Conservation (phyloP, 495 filamentous ascomycete genomes). For the Podospora sp. region DNA sequence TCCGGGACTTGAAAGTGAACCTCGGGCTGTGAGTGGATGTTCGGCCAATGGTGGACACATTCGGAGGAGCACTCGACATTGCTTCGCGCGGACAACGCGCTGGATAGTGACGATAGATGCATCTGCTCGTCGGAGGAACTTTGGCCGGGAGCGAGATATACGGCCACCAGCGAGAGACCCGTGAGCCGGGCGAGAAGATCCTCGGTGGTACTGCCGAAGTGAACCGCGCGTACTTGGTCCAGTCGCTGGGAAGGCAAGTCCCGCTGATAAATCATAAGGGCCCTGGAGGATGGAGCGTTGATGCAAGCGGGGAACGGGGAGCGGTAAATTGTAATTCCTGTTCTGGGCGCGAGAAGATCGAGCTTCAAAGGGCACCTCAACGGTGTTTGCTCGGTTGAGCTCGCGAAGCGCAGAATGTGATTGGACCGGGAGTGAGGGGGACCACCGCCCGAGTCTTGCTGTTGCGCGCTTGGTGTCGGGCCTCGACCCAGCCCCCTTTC, state of each 20-base stretch:
- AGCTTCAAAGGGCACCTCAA: not conserved
- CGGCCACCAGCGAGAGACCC: not conserved
- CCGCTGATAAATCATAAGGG: constrained; percentile 1
- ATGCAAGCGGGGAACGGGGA: not conserved
- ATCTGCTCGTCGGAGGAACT: no score
- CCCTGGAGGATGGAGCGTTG: not conserved
- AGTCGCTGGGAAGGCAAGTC: not conserved
- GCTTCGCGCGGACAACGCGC: not conserved
- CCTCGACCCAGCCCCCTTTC: not conserved
- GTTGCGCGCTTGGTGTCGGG: not conserved
- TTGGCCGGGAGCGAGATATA: no score
- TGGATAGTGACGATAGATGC: not conserved
- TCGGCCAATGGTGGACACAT: not conserved
- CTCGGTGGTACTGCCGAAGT: not conserved
- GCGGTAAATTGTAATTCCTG: not conserved
- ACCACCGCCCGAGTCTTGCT: not conserved
- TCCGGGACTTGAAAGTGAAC: not conserved
- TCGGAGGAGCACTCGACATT: not conserved
- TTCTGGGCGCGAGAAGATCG: not conserved
- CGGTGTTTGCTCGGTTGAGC: not conserved
- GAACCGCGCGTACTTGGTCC: not conserved
- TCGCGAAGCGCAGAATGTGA: not conserved
- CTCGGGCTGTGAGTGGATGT: not conserved
- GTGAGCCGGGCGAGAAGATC: not conserved
- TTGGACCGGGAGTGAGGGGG: not conserved